Conservation (phyloP, 2,329 filamentous ascomycete species). For the Sarocladiaceae sp. region DNA sequence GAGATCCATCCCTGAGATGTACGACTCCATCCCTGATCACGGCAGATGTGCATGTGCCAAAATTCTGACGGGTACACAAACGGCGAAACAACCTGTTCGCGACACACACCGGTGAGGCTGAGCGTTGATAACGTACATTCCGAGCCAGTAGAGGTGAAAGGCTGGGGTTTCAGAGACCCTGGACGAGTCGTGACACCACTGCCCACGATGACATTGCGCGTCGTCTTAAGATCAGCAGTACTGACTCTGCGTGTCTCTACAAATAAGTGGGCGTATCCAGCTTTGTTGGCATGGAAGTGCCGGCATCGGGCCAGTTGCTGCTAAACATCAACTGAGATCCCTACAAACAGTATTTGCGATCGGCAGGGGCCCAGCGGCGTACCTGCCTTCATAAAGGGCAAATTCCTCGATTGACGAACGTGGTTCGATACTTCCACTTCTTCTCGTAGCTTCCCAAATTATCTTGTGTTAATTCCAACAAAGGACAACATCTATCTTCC, state of each 20-base stretch:
- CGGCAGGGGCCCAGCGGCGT: slow-evolving; percentile 6
- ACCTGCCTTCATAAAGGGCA: neutral
- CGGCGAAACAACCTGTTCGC: too few relatives aligned
- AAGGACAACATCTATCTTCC: neutral
- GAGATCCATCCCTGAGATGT: too few relatives aligned
- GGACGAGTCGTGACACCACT: neutral
- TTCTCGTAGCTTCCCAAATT: neutral
- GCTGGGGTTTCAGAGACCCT: too few relatives aligned
- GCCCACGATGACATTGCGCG: neutral
- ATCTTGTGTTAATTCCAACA: too few relatives aligned
- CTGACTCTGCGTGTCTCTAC: neutral
- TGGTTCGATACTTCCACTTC: neutral
- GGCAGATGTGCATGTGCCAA: too few relatives aligned
- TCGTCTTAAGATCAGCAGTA: slow-evolving; percentile 3
- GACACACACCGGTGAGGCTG: too few relatives aligned
- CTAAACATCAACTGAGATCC: neutral
- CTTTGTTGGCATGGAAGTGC: neutral
- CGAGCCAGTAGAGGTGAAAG: too few relatives aligned
- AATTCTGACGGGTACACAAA: too few relatives aligned
- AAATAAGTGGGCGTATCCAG: neutral
- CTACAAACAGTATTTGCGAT: neutral
- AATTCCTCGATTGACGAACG: neutral
- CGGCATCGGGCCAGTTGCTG: neutral
- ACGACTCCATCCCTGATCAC: too few relatives aligned
- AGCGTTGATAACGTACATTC: too few relatives aligned